Conservation (phyloP, 2,329 filamentous ascomycete genomes). For the Mariannaea sp. region DNA sequence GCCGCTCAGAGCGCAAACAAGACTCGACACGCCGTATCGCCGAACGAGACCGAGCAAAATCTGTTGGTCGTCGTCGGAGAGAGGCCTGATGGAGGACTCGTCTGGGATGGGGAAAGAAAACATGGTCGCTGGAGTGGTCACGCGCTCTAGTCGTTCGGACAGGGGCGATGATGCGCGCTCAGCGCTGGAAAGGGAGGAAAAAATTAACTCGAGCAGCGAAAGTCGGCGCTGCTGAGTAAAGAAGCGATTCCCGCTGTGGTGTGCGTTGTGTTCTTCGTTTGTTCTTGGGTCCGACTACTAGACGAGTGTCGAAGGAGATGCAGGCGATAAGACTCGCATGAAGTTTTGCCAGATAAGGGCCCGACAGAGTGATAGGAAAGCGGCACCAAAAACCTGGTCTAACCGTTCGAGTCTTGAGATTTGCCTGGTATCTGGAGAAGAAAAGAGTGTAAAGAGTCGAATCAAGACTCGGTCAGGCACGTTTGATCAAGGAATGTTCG, state of each 20-base stretch:
- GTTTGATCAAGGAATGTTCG: slow-evolving; percentile 24
- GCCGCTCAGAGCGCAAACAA: slow-evolving; percentile 45
- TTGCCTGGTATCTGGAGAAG: background rate
- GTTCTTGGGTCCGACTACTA: background rate
- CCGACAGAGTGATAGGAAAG: background rate
- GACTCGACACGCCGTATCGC: slow-evolving; percentile 46
- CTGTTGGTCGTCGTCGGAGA: slow-evolving; percentile 47
- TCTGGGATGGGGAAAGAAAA: slow-evolving; percentile 43
- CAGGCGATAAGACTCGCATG: slow-evolving; percentile 26
- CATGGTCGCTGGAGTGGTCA: slow-evolving; percentile 35
- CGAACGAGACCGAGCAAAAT: slow-evolving; percentile 44
- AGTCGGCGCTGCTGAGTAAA: slow-evolving; percentile 11
- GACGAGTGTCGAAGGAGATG: slow-evolving; percentile 25
- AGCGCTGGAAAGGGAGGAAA: slow-evolving; percentile 28
- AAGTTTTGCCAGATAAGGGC: slow-evolving; percentile 6
- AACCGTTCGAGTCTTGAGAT: slow-evolving; percentile 7
- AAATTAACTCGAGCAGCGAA: slow-evolving; percentile 18
- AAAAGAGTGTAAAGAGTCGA: slow-evolving; percentile 2
- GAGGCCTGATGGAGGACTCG: slow-evolving; percentile 43
- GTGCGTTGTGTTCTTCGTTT: too few species aligned
- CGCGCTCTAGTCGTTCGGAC: slow-evolving; percentile 22
- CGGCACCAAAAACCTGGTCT: background rate
- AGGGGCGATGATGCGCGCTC: slow-evolving; percentile 33
- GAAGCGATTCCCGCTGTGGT: slow-evolving; percentile 10
- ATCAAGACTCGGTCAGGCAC: background rate